Base-by-base conservation (phyloP, 345 rosid genomes). In the Eutrema japonicum region DNA sequence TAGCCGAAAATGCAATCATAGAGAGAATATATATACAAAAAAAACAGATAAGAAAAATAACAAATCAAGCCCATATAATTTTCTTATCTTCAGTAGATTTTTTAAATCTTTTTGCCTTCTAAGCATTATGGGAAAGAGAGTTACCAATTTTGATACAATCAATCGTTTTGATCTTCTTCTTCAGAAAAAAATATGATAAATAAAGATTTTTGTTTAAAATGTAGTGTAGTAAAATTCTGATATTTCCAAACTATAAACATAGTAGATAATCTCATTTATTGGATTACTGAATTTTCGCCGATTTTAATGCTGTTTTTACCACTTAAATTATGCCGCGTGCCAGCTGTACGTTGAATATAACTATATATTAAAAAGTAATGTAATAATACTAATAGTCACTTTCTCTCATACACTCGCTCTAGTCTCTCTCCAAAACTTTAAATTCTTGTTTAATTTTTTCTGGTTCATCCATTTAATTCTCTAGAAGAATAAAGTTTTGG, bases 391-490 rank as follows among this genome's bases (percentile, higher is more conserved):
- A 30, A 18, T 29, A 16, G 7, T 54, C 53, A 68, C 14, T 56
- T 16, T 42, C 8, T 42, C 53, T 10, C 35, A 5, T 18, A 45
- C 26, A 32, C 7, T 63, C 42, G 16, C 45, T 12, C 33, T 59
- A 50, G 32, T 13, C 7, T 63, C 42, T 33, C 45, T 12, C 33
- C 41, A 30, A 14, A 35, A 63, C 70, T 72, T 72, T 22, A 64
- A 22, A 64, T 53, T 35, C n/a, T 65, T 22, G 51, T 22, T 72
- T 35, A 18, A 1, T 18, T 18, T 26, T 10, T 7, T 57, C 54
- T 64, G 52, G 66, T 73, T 73, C 73, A 56, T 66, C 45, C 59
- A 12, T 13, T 74, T 67, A 22, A 22, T 41, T 40, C 54, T 50
- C 9, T 29, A 40, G 46, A 66, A 59, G 68, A 67, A 75, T 75